Conservation (phyloP, 139 green algal genomes). For the Micractinium sp. region DNA sequence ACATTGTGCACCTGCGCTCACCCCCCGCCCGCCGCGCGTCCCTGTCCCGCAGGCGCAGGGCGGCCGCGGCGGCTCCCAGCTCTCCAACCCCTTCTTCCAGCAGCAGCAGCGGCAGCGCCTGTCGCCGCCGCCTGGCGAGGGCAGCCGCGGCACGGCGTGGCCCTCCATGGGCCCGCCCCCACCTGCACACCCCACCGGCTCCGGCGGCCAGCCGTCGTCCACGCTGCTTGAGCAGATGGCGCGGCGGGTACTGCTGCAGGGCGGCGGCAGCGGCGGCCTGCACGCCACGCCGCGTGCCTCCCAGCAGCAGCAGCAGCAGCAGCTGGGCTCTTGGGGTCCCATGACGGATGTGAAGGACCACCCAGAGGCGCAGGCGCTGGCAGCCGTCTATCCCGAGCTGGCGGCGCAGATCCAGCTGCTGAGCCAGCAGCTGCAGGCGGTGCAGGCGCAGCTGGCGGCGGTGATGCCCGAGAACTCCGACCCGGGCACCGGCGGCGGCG, state of each 20-base stretch:
- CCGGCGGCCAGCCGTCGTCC: background rate
- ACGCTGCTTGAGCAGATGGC: conserved; percentile 11
- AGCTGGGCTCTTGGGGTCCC: background rate
- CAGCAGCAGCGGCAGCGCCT: background rate
- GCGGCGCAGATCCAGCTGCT: background rate
- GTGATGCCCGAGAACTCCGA: background rate
- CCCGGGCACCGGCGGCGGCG: background rate
- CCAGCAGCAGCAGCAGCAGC: background rate
- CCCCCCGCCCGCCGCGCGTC: background rate
- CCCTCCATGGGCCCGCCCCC: background rate
- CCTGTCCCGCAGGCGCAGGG: background rate
- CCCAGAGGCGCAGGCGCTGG: background rate
- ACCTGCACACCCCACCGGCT: background rate
- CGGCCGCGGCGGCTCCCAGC: background rate
- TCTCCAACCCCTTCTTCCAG: background rate
- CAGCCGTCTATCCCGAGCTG: background rate
- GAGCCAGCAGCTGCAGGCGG: conserved; percentile 8
- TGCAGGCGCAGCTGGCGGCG: background rate
- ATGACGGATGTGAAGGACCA: background rate
- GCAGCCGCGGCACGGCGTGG: too few species aligned
- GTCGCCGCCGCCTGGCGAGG: background rate
- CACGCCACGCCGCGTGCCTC: too few species aligned
- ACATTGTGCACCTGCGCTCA: too few species aligned
- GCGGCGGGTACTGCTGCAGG: background rate
- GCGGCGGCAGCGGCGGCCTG: background rate